phyloP scores from a whole-genome alignment of 257 asterid species.

The Scutellaria minor region DNA sequence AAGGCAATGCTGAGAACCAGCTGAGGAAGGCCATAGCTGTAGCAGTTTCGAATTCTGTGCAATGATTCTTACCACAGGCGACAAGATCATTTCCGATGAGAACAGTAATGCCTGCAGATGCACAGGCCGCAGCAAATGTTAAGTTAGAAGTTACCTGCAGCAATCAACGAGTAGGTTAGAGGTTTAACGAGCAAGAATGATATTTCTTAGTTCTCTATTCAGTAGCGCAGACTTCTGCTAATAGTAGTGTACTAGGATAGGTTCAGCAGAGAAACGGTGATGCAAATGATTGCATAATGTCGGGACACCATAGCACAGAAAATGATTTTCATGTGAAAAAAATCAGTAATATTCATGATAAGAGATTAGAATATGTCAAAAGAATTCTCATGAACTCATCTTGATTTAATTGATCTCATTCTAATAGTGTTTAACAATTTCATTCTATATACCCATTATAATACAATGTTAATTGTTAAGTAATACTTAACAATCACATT shows the following conservation, averaged over 20 bases:
- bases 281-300: neutral
- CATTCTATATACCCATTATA: neutral
- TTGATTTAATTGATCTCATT: neutral
- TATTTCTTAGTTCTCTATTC: slow-evolving; percentile 2
- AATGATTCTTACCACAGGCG: slow-evolving; percentile 73
- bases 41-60: slow-evolving; percentile 87
- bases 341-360: slow-evolving; percentile 11
- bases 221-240: neutral
- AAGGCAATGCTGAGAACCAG: slow-evolving; percentile 90
- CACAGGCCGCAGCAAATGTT: slow-evolving; percentile 95
- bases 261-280: neutral
- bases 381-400: neutral
- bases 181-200: slow-evolving; percentile 15
- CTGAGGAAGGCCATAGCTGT: slow-evolving; percentile 97
- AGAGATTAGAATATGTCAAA: neutral
- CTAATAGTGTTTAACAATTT: neutral
- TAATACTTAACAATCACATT: neutral
- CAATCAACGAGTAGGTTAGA: slow-evolving; percentile 15
- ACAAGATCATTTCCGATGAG: slow-evolving; percentile 85
- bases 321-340: neutral
- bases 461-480: neutral
- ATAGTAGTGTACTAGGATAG: neutral
- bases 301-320: neutral
- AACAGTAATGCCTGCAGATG: slow-evolving; percentile 97
- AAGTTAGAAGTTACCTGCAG: slow-evolving; percentile 88